These are phyloP conservation scores for Albugo laibachii DNA, from an alignment of 352 stramenopile species.

Conservation along the genomic window DNA sequence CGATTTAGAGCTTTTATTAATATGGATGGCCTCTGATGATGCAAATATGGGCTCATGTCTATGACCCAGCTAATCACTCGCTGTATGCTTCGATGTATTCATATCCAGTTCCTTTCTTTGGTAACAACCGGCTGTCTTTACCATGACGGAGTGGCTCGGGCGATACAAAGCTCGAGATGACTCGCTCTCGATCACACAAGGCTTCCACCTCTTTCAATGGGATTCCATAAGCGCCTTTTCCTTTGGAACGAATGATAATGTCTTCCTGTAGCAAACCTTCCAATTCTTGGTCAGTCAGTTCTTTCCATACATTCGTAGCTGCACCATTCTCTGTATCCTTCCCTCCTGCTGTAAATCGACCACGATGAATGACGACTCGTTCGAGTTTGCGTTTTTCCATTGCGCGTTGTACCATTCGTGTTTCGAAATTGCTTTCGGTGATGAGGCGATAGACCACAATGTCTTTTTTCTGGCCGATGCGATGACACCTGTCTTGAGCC, in stretches of 20 bases:
- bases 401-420: constrained; percentile 83
- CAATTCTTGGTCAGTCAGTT: constrained; percentile 53
- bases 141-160: background rate
- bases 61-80: no score
- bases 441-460: constrained; percentile 86
- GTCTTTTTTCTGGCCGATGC: constrained; percentile 80
- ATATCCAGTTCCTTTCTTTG: constrained; percentile 40
- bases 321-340: background rate
- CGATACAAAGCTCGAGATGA: constrained; percentile 53
- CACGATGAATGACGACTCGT: constrained; percentile 72
- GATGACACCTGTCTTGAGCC: constrained; percentile 78
- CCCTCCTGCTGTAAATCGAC: constrained; percentile 34
- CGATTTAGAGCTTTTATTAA: no score
- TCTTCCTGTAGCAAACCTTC: constrained; percentile 56
- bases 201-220: constrained; percentile 27
- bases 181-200: constrained; percentile 45
- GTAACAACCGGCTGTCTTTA: constrained; percentile 13
- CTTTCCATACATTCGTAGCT: constrained; percentile 8
- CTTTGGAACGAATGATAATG: constrained; percentile 31
- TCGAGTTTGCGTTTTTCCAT: constrained; percentile 85
- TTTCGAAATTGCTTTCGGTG: constrained; percentile 86
- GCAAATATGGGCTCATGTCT: no score
- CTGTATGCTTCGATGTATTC: constrained; percentile 9
- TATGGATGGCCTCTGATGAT: no score
- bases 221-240: constrained; percentile 59